Evolutionary conservation across 176 grass and related monocot species (phyloP), one percentile per base, ranked within the genome.

Genomic region (Triticum dicoccoides): DNA sequence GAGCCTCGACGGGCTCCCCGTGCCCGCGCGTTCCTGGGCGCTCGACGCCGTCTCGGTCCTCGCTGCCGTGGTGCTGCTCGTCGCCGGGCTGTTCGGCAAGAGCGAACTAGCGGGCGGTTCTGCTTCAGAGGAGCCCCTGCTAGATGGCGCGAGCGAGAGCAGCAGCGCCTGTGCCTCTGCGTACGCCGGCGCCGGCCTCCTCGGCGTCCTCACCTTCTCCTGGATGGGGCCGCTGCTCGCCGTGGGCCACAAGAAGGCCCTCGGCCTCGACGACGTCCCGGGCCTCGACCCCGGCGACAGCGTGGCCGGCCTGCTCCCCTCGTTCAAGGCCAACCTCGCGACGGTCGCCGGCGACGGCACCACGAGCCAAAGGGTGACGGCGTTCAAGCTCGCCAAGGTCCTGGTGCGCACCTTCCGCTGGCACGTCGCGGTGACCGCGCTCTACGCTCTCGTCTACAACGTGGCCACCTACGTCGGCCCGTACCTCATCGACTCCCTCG

Each of bases 401-500:
- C 77, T 98, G 12, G 56, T 95, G 44, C 84, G 87, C 85, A 89
- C 92, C 45, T 79, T 82, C 11, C 89, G 83, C 61, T 39, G 32
- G 37, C 89, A 95, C 21, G 82, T 95, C 73, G 15, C 82, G 27
- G 42, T 97, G 42, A 95, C 83, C 63, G 92, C 92, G 82, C 24
- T 97, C 67, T 93, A 90, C 65, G 87, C 73, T 25, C 65, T 93
- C 24, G 83, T 93, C 18, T 76, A 91, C 76, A 95, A 77, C 58
- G 67, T 91, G 9, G 82, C 95, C 58, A 84, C 92, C 69, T 97
- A 95, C 84, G 95, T 95, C 3, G 95, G 92, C 10, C 92, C 95
- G 9, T 97, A 93, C 85, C 87, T 97, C 65, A 95, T 97, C 59
- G 64, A 85, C 34, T 95, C 80, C 33, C 81, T 97, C 54, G 92